phyloP scores from a whole-genome alignment of 768 basidiomycete genomes.

The Rhodotorula graminis region DNA sequence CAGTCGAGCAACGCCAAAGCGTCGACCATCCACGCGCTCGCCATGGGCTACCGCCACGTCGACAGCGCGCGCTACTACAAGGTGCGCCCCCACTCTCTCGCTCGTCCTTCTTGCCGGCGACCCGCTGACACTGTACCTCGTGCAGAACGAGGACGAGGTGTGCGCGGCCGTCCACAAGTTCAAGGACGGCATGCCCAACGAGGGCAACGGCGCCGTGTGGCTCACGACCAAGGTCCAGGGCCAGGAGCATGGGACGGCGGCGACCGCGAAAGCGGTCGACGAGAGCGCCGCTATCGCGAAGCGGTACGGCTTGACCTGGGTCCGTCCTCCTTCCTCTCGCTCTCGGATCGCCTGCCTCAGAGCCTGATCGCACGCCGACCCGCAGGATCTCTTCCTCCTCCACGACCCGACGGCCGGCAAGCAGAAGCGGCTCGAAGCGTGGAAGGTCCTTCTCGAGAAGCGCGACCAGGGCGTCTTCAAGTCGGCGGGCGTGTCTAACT shows the following conservation, averaged over 20 bases:
- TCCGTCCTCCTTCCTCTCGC: neutral
- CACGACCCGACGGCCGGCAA: conserved; percentile 48
- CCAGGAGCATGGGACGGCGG: conserved; percentile 34
- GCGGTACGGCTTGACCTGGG: conserved; percentile 30
- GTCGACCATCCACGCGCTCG: conserved; percentile 5
- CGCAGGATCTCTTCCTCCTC: conserved; percentile 47
- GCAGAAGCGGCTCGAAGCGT: conserved; percentile 47
- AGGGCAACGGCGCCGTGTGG: conserved; percentile 26
- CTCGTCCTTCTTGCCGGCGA: no score
- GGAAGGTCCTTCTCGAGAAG: conserved; percentile 67
- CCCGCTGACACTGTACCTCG: conserved; percentile 43
- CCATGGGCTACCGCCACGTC: conserved; percentile 15
- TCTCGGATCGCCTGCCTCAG: no score
- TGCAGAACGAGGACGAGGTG: conserved; percentile 30
- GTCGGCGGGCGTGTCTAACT: conserved; percentile 82
- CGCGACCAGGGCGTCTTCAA: conserved; percentile 69
- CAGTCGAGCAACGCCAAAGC: conserved; percentile 13
- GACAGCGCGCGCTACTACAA: neutral
- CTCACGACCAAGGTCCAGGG: conserved; percentile 40
- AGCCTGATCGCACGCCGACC: no score
- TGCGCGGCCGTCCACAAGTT: conserved; percentile 19
- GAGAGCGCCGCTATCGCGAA: conserved; percentile 23
- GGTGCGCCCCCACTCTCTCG: neutral
- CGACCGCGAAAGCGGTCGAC: conserved; percentile 26
- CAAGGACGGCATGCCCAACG: neutral